Base-by-base conservation (phyloP, 495 filamentous ascomycete genomes). In the Aspergillus kassunensis region DNA sequence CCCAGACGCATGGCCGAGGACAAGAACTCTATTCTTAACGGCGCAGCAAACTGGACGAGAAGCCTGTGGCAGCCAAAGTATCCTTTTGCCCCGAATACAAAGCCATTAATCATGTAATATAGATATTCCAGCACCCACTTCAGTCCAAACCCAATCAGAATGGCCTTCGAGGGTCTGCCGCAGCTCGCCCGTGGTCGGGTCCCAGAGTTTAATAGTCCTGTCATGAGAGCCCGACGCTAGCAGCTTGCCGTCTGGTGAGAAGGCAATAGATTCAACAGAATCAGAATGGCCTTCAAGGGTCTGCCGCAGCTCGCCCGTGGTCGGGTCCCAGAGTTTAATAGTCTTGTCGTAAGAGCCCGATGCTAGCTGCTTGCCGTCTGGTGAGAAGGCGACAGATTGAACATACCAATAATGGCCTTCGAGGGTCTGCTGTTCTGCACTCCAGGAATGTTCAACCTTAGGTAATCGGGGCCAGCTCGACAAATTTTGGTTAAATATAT, bases 171-270 rank as follows among this genome's bases (percentile, higher is more conserved):
- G 16, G 6, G 46, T 39, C 4, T 19, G 34, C 15, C 16, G 46
- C 19, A 49, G 33, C 33, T 36, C n/a, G 6, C 46, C 46, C 13
- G 18, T 48, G 1, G 8, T 44, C 1, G 21, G 11, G 29, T 52
- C 30, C 49, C 39, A 52, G 1, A 69, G 5, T 25, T 58, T 42
- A 3, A 67, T 37, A 36, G 56, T 62, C 0, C 21, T 11, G 47
- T 67, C 65, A 40, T 30, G 11, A 6, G 48, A 60, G 31, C 36
- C 48, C 31, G 57, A 60, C 9, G 45, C 59, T 10, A 52, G 27
- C 34, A 6, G 35, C 24, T 50, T 24, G 13, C 40, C 29, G 35
- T 44, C 29, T 1, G 36, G 18, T 25, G 49, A 52, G 19, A 52
- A 52, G 25, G 39, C 29, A 6, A 52, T 12, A 5, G 15, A 44